Base-by-base conservation (phyloP, 2,329 filamentous ascomycete species). In the Cordyceps cicadae region DNA sequence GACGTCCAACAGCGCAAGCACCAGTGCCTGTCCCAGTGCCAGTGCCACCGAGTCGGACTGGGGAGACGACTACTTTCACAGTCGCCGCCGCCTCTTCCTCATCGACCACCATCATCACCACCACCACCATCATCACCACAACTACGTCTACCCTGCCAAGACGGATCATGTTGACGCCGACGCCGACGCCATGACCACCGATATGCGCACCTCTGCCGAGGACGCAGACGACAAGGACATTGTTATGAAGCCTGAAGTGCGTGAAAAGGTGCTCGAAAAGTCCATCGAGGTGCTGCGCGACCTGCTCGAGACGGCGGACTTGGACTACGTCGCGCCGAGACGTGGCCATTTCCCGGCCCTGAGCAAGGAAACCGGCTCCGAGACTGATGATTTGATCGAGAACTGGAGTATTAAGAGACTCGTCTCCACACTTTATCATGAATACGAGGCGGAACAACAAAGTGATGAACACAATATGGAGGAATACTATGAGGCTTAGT, bases 1-100 rank as follows among this genome's bases (percentile, higher is more conserved):
- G 49, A 52, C 56, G 6, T 59, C 56, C 37, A 41, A 43, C 34
- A 58, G 55, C 34, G 46, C 46, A 34, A 51, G 56, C 26, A 39
- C 21, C 34, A 58, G 55, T 34, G 46, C 46, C 34, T 43, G 56
- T 26, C 39, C 17, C 21, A 58, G 55, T 34, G 46, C 46, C 34
- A 51, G 56, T n/a, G 49, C 15, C 2, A 46, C 48, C 46, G 56
- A 59, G 45, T 51, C 32, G 5, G 48, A 51, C 7, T 56, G 43
- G 24, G 55, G 37, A 2, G 55, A 58, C 19, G 48, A 57, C 15
- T n/a, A 39, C 24, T 26, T 34, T 14, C n/a, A 24, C 8, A 11
- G 6, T 21, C 19, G 5, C 45, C 8, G 11, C 19, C 4, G 14
- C 45, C 45, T n/a, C 3, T 26, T 29, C 29, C 29, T 29, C 29